Evolutionary conservation across 2,329 filamentous ascomycete genomes (phyloP).

Genomic region (Didymosphaeria variabile): DNA sequence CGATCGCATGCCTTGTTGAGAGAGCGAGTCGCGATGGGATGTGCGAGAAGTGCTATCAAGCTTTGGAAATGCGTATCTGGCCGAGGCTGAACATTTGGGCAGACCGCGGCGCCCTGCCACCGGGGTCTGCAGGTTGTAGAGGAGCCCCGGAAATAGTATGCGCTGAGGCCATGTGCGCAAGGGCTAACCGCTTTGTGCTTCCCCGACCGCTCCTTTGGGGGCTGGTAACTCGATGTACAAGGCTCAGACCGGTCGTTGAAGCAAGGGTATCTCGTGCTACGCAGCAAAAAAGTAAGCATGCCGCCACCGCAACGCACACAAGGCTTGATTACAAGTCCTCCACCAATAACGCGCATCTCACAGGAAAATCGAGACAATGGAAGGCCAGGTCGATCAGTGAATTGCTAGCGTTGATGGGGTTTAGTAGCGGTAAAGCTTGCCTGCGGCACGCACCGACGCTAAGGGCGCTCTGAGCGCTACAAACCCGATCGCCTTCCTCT

Average conservation of each 20-base stretch:
- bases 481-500: neutral
- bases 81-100: constrained; percentile 8
- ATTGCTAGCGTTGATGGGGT: neutral
- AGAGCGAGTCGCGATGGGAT: neutral
- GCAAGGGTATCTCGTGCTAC: constrained; percentile 3
- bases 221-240: neutral
- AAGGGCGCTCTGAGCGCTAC: neutral
- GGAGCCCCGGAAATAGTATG: constrained; percentile 1
- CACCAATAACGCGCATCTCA: neutral
- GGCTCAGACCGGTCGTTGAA: neutral
- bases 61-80: neutral
- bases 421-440: neutral
- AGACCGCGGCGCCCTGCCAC: neutral
- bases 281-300: constrained; percentile 1
- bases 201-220: neutral
- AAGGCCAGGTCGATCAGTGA: neutral
- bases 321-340: neutral
- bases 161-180: neutral
- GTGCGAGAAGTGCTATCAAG: neutral
- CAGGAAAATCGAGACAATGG: neutral
- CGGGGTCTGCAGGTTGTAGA: neutral
- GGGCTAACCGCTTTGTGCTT: neutral
- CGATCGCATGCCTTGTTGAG: neutral
- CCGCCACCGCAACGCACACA: neutral
- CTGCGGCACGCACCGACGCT: neutral